Conservation (phyloP, 2,329 filamentous ascomycete species). For the Pleomassaria siparia region DNA sequence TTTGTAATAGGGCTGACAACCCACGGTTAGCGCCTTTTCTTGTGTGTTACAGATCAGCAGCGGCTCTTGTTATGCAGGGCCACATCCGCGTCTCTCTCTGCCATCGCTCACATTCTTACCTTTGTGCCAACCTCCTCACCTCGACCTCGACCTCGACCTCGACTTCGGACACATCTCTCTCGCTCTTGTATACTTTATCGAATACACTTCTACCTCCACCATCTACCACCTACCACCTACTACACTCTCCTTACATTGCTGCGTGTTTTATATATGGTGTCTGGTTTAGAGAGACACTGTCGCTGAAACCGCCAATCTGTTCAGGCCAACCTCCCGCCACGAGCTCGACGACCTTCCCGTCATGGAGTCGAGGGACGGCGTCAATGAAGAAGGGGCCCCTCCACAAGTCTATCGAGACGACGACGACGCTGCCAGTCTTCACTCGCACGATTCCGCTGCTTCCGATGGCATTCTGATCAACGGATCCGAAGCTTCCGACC, state of each 20-base stretch:
- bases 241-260: no score
- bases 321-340: conserved; percentile 35
- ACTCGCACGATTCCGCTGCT: conserved; percentile 27
- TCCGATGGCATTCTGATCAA: conserved; percentile 23
- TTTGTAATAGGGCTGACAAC: conserved; percentile 5
- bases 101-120: no score
- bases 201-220: no score
- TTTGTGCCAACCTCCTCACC: no score
- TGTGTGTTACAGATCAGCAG: neutral
- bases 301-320: conserved; percentile 21
- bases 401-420: conserved; percentile 37
- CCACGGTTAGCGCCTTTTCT: neutral
- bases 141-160: no score
- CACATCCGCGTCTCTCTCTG: no score
- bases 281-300: no score
- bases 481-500: conserved; percentile 37
- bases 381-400: conserved; percentile 14
- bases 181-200: no score
- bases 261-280: no score
- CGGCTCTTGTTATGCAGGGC: neutral
- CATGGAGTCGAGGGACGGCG: conserved; percentile 6
- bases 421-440: conserved; percentile 27
- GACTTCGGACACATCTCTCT: no score
- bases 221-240: neutral
- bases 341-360: conserved; percentile 21